These are phyloP conservation scores for Gardenia jasminoides DNA, from an alignment of 257 asterid species.

Conservation along the genomic window DNA sequence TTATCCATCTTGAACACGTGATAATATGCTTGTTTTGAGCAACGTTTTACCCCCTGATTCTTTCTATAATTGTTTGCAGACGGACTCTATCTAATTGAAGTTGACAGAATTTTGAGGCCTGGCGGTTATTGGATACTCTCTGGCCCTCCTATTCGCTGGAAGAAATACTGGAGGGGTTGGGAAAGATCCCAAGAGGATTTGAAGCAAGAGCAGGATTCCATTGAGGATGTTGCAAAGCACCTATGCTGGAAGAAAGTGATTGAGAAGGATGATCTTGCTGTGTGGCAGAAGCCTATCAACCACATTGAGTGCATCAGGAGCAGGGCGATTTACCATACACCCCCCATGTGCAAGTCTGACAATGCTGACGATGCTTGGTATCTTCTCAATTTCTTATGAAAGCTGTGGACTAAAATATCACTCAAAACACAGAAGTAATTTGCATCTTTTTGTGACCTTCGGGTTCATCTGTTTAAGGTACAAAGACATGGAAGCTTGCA, in stretches of 20 bases:
- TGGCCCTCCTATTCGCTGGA: constrained; percentile 92
- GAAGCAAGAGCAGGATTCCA: constrained; percentile 83
- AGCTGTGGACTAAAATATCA: neutral
- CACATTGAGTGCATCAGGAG: constrained; percentile 56
- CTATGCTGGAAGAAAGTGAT: constrained; percentile 88
- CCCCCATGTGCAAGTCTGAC: constrained; percentile 59
- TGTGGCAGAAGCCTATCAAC: constrained; percentile 86
- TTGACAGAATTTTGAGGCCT: constrained; percentile 85
- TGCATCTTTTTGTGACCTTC: neutral
- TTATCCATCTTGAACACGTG: neutral
- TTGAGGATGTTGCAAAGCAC: constrained; percentile 60
- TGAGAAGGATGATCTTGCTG: constrained; percentile 72
- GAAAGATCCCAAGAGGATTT: constrained; percentile 78
- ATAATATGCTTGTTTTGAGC: neutral
- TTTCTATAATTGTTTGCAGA: constrained; percentile 39
- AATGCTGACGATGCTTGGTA: constrained; percentile 74
- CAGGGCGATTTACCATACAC: constrained; percentile 29
- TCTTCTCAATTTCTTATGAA: constrained; percentile 13
- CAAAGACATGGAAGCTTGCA: constrained; percentile 75
- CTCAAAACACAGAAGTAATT: neutral
- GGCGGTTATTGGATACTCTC: constrained; percentile 98
- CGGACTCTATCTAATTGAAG: constrained; percentile 82
- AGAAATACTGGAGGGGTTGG: constrained; percentile 91
- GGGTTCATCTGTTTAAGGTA: constrained; percentile 46
- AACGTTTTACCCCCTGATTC: neutral